phyloP scores from a whole-genome alignment of 225 moss, liverwort and hornwort genomes.

The Anthoceros angustus region DNA sequence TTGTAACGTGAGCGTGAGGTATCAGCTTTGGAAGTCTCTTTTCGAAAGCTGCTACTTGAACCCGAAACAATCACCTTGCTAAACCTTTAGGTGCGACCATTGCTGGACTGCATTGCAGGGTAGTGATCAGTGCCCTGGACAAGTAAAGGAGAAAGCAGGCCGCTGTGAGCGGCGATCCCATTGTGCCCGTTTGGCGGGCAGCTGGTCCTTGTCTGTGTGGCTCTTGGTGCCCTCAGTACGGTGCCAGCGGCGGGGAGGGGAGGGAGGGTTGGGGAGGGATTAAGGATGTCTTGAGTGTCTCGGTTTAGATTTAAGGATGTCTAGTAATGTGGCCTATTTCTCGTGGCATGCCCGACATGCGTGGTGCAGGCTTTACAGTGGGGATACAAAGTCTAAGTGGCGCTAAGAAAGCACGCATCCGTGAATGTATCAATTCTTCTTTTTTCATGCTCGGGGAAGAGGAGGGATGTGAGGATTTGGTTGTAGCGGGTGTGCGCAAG shows the following conservation, averaged over 20 bases:
- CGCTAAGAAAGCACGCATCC: constrained; percentile 1
- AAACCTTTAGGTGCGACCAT: not conserved
- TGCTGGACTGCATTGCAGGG: constrained; percentile 21
- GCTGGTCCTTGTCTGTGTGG: not conserved
- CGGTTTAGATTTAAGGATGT: not conserved
- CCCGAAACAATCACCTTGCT: not conserved
- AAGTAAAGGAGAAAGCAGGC: constrained; percentile 11
- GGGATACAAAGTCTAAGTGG: constrained; percentile 4
- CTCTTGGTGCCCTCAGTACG: not conserved
- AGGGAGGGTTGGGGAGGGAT: not conserved
- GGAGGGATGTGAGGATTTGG: not conserved
- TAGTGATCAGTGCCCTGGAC: constrained; percentile 47
- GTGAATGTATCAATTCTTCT: not conserved
- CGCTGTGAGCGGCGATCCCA: not conserved
- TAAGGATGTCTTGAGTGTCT: not conserved
- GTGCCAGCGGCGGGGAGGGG: too few relatives aligned
- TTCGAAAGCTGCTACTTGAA: constrained; percentile 1
- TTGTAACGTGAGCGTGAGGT: not conserved
- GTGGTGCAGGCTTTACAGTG: constrained; percentile 3
- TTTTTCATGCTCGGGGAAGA: constrained; percentile 2
- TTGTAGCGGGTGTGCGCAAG: too few relatives aligned
- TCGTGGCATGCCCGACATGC: constrained; percentile 3
- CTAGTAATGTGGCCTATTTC: not conserved
- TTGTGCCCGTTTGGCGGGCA: constrained; percentile 1
- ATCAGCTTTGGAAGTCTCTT: constrained; percentile 2